Percentiles rank a stretch among this genome's conserved stretches.
These are phyloP conservation scores for Blastocystis hominis DNA, from an alignment of 352 stramenopile genomes.

Conservation along the genomic window DNA sequence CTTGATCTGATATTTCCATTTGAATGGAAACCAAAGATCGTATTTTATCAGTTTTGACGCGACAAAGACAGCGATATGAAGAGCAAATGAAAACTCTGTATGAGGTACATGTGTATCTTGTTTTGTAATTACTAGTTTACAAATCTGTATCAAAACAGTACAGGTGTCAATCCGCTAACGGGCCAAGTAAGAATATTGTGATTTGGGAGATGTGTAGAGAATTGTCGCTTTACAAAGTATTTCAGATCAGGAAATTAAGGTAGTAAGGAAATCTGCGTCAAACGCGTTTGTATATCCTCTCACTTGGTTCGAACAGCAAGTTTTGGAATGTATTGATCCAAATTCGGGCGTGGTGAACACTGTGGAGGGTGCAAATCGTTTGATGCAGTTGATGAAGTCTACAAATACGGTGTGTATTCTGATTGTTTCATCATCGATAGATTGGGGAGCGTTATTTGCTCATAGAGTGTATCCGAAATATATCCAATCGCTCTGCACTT, in stretches of 20 bases:
- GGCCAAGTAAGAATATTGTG: background rate
- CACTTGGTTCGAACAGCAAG: background rate
- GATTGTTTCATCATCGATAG: background rate
- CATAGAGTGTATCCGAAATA: background rate
- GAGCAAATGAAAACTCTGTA: conserved; percentile 30
- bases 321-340: background rate
- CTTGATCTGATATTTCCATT: background rate
- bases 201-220: background rate
- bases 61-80: conserved; percentile 5
- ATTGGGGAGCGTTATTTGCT: background rate
- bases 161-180: conserved; percentile 30
- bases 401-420: background rate
- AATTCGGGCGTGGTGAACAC: background rate
- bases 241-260: background rate
- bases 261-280: background rate
- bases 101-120: background rate
- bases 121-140: background rate
- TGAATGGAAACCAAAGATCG: background rate
- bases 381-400: background rate
- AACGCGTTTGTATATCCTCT: background rate
- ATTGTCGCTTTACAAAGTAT: background rate
- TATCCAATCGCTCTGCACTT: background rate
- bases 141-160: background rate
- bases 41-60: background rate
- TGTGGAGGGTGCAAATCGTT: background rate